Evolutionary conservation across 2,329 filamentous ascomycete genomes (phyloP).

Genomic region (Claviceps cyperi): DNA sequence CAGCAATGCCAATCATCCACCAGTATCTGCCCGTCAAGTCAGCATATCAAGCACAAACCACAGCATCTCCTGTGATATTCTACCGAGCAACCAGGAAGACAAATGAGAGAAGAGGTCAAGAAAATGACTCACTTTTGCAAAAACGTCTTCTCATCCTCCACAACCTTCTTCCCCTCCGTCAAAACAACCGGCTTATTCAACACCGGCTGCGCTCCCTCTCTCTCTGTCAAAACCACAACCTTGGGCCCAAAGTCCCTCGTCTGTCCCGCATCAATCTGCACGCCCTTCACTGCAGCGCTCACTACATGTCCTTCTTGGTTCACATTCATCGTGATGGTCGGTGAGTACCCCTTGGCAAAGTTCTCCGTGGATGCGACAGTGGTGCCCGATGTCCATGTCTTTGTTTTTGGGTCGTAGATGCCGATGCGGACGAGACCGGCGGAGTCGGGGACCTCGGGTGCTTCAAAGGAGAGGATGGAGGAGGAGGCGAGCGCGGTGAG

Average conservation of each 20-base stretch:
- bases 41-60: constrained; percentile 8
- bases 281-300: constrained; percentile 39
- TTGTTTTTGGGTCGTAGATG: constrained; percentile 33
- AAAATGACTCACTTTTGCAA: constrained; percentile 45
- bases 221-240: constrained; percentile 34
- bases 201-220: constrained; percentile 38
- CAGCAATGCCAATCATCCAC: constrained; percentile 45
- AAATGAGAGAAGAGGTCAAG: neutral
- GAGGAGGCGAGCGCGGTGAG: constrained; percentile 26
- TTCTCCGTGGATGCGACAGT: constrained; percentile 41
- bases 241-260: constrained; percentile 52
- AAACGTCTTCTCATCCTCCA: constrained; percentile 45
- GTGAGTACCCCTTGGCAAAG: constrained; percentile 47
- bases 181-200: constrained; percentile 52
- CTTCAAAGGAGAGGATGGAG: constrained; percentile 39
- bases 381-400: constrained; percentile 38
- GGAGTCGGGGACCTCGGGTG: constrained; percentile 34
- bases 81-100: neutral
- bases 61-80: no score
- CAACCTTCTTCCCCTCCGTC: constrained; percentile 44
- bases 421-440: constrained; percentile 41
- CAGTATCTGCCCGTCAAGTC: constrained; percentile 39
- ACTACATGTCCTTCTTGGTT: constrained; percentile 30
- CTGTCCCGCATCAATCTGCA: constrained; percentile 46
- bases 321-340: constrained; percentile 39